phyloP scores from a whole-genome alignment of 2,329 filamentous ascomycete species.

The Xylaria sp. region DNA sequence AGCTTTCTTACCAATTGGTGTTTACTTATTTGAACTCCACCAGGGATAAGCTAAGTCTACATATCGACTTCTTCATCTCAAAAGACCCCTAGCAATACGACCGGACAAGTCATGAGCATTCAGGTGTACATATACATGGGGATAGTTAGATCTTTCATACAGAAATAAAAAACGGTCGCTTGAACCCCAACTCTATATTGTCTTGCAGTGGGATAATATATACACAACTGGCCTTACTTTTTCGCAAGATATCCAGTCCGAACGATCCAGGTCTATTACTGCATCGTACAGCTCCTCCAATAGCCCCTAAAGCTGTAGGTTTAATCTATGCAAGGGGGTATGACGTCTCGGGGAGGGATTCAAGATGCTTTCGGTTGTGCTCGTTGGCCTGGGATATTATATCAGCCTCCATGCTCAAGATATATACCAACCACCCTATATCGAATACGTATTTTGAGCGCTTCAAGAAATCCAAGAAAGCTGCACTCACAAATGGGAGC shows the following conservation, averaged over 20 bases:
- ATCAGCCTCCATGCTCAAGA: slow-evolving; percentile 41
- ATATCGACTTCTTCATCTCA: not conserved
- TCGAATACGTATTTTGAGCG: not conserved
- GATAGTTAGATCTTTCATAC: not conserved
- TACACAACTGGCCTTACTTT: slow-evolving; percentile 42
- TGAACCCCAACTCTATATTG: slow-evolving; percentile 38
- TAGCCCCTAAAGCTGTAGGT: not conserved
- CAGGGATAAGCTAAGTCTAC: slow-evolving; percentile 17
- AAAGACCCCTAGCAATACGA: not conserved
- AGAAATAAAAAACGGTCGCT: slow-evolving; percentile 18
- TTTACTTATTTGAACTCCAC: slow-evolving; percentile 17
- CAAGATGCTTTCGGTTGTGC: slow-evolving; percentile 83
- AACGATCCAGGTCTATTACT: slow-evolving; percentile 29
- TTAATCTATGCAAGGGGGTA: slow-evolving; percentile 74
- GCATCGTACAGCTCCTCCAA: slow-evolving; percentile 18
- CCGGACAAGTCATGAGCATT: not conserved
- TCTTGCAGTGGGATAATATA: slow-evolving; percentile 42
- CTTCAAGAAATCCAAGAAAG: not conserved
- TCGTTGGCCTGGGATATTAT: slow-evolving; percentile 78
- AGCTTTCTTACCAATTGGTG: slow-evolving; percentile 14
- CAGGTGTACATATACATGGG: not conserved
- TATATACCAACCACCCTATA: not conserved
- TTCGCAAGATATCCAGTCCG: slow-evolving; percentile 27
- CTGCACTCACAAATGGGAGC: slow-evolving; percentile 80
- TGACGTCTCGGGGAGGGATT: slow-evolving; percentile 81